Percentiles rank a stretch among this genome's conserved stretches.
Conservation (phyloP, 306 rosid species). For the Vicia faba region DNA sequence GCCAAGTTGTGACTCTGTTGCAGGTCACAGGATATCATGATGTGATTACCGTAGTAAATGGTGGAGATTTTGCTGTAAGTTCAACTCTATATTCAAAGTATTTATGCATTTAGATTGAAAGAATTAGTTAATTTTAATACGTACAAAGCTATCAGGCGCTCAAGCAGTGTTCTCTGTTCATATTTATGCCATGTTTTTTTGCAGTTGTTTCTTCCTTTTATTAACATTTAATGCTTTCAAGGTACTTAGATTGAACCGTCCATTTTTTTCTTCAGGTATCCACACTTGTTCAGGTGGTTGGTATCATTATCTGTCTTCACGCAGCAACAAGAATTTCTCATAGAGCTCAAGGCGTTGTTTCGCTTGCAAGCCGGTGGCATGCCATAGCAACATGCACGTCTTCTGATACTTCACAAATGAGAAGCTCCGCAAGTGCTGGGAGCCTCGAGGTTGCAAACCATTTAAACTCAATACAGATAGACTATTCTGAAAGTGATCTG, state of each 20-base stretch:
- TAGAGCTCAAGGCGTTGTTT: conserved; percentile 75
- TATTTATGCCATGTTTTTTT: background rate
- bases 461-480: conserved; percentile 45
- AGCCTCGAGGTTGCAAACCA: conserved; percentile 48
- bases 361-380: conserved; percentile 84
- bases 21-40: conserved; percentile 62
- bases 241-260: conserved; percentile 4
- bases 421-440: conserved; percentile 48
- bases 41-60: conserved; percentile 52
- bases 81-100: conserved; percentile 28
- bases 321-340: conserved; percentile 83
- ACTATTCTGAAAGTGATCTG: conserved; percentile 77
- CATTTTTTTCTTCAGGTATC: conserved; percentile 55
- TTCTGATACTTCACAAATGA: conserved; percentile 50
- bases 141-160: background rate
- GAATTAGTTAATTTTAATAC: background rate
- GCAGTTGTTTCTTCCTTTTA: conserved; percentile 9
- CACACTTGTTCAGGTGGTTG: conserved; percentile 82
- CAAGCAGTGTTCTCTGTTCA: conserved; percentile 12
- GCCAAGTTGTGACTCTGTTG: conserved; percentile 69
- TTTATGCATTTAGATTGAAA: conserved; percentile 27
- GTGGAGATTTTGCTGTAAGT: conserved; percentile 91
- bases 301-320: conserved; percentile 71
- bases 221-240: background rate
- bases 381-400: conserved; percentile 65